phyloP scores from a whole-genome alignment of 768 basidiomycete genomes.

The Strobilomyces confusus region DNA sequence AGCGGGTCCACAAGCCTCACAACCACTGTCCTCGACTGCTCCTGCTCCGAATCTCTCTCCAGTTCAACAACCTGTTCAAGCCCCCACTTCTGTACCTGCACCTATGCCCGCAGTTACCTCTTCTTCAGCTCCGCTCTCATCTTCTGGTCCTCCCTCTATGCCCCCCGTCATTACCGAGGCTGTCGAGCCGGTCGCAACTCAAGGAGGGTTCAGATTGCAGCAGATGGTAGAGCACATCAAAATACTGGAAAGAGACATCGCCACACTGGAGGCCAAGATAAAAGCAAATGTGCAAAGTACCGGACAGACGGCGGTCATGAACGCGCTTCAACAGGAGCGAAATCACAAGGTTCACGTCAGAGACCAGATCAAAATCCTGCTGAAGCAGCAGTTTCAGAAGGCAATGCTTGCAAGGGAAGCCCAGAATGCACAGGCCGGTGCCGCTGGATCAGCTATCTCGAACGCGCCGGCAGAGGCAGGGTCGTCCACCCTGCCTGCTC shows the following conservation, averaged over 20 bases:
- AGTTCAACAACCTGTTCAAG: conserved; percentile 10
- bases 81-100: not conserved
- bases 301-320: conserved; percentile 17
- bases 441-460: not conserved
- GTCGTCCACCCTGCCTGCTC: conserved; percentile 11
- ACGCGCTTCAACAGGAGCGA: conserved; percentile 13
- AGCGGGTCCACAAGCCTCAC: conserved; percentile 18
- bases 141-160: conserved; percentile 6
- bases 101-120: conserved; percentile 11
- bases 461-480: conserved; percentile 9
- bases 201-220: conserved; percentile 13
- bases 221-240: conserved; percentile 25
- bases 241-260: conserved; percentile 15
- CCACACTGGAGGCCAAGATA: conserved; percentile 13
- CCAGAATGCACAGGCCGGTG: conserved; percentile 4
- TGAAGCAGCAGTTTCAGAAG: conserved; percentile 19
- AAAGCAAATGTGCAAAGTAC: conserved; percentile 5
- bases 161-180: conserved; percentile 1
- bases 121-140: conserved; percentile 2
- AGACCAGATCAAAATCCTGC: conserved; percentile 11
- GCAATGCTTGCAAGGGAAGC: conserved; percentile 7
- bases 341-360: not conserved
- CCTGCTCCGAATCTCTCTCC: conserved; percentile 7
- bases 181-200: conserved; percentile 14
- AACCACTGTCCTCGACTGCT: conserved; percentile 10